phyloP scores from a whole-genome alignment of 2,329 filamentous ascomycete genomes.

The Pyricularia pennisetigena region DNA sequence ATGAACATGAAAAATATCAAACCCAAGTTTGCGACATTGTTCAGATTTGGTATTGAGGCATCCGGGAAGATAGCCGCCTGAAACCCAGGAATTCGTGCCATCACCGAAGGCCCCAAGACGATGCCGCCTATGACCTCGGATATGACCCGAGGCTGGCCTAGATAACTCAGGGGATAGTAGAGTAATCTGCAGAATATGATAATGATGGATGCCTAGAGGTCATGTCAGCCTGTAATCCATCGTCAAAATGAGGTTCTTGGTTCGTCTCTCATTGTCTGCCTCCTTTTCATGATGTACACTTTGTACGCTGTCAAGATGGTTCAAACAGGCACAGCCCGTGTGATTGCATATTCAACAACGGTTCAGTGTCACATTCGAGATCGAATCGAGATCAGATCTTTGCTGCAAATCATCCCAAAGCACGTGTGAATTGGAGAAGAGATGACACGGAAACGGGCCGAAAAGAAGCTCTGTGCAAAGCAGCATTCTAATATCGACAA shows the following conservation, averaged over 20 bases:
- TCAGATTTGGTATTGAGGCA: conserved; percentile 64
- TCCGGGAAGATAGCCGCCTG: conserved; percentile 65
- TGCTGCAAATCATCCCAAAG: neutral
- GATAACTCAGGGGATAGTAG: conserved; percentile 59
- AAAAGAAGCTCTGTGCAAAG: neutral
- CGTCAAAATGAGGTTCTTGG: neutral
- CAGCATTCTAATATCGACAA: too few relatives aligned
- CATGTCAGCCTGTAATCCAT: neutral
- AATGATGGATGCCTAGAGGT: conserved; percentile 45
- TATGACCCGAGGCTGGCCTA: conserved; percentile 68
- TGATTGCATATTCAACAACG: neutral
- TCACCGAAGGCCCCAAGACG: conserved; percentile 75
- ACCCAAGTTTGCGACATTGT: conserved; percentile 72
- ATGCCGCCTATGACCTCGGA: conserved; percentile 38
- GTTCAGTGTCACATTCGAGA: neutral
- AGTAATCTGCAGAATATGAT: conserved; percentile 65
- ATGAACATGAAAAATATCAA: conserved; percentile 80
- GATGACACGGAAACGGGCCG: neutral
- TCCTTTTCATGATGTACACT: neutral
- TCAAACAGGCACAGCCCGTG: neutral
- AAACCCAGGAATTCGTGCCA: conserved; percentile 80
- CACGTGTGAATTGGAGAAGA: neutral
- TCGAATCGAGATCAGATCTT: neutral
- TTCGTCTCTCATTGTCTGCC: neutral
- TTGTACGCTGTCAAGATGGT: neutral